Evolutionary conservation across 2,329 filamentous ascomycete species (phyloP).

Genomic region (Cercospora sojina): DNA sequence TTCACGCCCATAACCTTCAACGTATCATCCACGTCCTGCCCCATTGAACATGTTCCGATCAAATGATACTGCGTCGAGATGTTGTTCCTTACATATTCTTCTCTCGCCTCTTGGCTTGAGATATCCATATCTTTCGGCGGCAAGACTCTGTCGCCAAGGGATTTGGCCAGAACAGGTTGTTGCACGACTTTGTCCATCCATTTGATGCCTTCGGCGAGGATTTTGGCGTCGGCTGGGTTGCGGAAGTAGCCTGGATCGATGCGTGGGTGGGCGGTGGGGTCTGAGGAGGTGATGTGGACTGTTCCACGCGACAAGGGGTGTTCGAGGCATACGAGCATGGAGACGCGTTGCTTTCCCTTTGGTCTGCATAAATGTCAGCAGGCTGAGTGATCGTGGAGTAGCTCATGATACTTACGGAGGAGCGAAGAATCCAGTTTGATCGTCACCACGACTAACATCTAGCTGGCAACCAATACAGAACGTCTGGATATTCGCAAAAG

Average conservation of each 20-base stretch:
- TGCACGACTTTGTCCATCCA: slow-evolving; percentile 48
- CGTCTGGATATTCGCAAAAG: slow-evolving; percentile 41
- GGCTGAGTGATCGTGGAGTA: background rate
- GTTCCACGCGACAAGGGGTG: slow-evolving; percentile 34
- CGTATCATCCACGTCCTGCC: slow-evolving; percentile 35
- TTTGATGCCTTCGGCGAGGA: slow-evolving; percentile 36
- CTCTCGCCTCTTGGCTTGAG: slow-evolving; percentile 30
- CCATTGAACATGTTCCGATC: slow-evolving; percentile 42
- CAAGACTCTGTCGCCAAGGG: slow-evolving; percentile 41
- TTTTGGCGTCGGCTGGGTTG: slow-evolving; percentile 34
- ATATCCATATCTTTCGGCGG: slow-evolving; percentile 34
- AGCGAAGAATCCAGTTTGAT: slow-evolving; percentile 37
- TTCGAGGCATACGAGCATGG: slow-evolving; percentile 34
- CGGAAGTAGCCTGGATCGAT: slow-evolving; percentile 39
- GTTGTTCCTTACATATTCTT: slow-evolving; percentile 34
- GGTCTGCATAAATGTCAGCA: slow-evolving; percentile 17
- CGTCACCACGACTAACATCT: slow-evolving; percentile 33
- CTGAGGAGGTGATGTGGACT: slow-evolving; percentile 34
- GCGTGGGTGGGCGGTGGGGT: slow-evolving; percentile 30
- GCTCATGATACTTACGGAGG: slow-evolving; percentile 24
- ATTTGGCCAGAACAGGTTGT: slow-evolving; percentile 45
- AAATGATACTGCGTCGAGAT: slow-evolving; percentile 43
- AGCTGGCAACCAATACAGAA: slow-evolving; percentile 39
- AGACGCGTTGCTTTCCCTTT: slow-evolving; percentile 35
- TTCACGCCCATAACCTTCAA: slow-evolving; percentile 36